A percentile compares a stretch with the other conserved stretches of the same genome.
Evolutionary conservation across 768 basidiomycete species (phyloP).

Genomic region (Naematelia encephala): DNA sequence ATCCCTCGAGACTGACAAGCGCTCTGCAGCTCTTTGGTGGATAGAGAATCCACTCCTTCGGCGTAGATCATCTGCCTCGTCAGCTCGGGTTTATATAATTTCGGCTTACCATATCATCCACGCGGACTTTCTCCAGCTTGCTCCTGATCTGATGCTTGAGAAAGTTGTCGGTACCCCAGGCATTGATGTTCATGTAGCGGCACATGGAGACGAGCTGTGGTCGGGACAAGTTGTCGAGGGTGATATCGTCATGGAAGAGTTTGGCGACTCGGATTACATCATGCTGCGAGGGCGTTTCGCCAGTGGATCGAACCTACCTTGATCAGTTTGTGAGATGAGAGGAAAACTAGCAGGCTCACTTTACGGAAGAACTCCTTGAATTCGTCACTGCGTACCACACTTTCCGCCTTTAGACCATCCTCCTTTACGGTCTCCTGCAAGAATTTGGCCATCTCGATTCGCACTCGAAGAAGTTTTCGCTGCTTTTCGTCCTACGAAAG

Average conservation of each 20-base stretch:
- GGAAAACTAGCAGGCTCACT: conserved; percentile 52
- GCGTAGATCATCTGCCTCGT: conserved; percentile 67
- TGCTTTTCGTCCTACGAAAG: conserved; percentile 82
- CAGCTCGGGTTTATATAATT: conserved; percentile 1
- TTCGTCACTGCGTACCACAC: conserved; percentile 84
- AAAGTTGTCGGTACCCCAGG: conserved; percentile 98
- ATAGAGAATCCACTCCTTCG: conserved; percentile 86
- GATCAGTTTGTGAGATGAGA: neutral
- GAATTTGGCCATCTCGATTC: conserved; percentile 99
- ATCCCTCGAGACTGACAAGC: conserved; percentile 95
- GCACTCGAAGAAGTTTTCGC: conserved; percentile 86
- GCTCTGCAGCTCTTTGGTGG: conserved; percentile 83
- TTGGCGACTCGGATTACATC: conserved; percentile 94
- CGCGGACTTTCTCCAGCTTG: conserved; percentile 73
- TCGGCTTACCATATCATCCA: conserved; percentile 67
- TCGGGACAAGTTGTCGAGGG: conserved; percentile 93
- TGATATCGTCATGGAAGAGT: conserved; percentile 95
- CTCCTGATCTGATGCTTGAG: conserved; percentile 84
- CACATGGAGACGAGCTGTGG: conserved; percentile 98
- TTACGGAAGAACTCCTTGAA: conserved; percentile 99
- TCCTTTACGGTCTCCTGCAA: conserved; percentile 95
- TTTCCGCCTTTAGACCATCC: conserved; percentile 84
- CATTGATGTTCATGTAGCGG: conserved; percentile 96
- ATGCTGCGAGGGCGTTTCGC: conserved; percentile 80
- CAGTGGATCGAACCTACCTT: conserved; percentile 79